A percentile compares a stretch with the other conserved stretches of the same genome.
Conservation (phyloP, 306 rosid genomes). For the Ammopiptanthus mongolicus region DNA sequence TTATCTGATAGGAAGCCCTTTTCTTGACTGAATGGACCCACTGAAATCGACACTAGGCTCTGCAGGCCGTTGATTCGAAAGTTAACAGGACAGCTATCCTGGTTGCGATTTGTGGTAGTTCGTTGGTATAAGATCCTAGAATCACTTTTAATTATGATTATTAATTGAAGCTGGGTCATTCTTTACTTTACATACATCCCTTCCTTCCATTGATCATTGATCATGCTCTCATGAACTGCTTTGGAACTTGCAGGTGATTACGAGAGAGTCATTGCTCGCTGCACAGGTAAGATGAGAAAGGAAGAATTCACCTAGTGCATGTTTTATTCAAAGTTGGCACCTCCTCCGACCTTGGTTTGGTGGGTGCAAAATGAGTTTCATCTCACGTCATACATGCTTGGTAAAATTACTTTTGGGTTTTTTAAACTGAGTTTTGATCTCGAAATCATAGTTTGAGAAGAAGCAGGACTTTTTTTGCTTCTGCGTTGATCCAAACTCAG, state of each 20-base stretch:
- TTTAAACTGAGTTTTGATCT: too few relatives aligned
- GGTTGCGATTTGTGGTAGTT: neutral
- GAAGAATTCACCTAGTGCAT: neutral
- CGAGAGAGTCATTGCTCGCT: constrained; percentile 59
- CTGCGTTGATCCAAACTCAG: too few relatives aligned
- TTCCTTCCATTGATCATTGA: constrained; percentile 5
- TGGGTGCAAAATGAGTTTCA: too few relatives aligned
- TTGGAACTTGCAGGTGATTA: constrained; percentile 60
- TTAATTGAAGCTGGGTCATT: neutral
- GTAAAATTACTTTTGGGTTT: too few relatives aligned
- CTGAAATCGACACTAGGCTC: neutral
- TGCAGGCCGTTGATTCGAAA: neutral
- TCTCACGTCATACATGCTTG: too few relatives aligned
- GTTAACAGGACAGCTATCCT: neutral
- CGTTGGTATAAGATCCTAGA: neutral
- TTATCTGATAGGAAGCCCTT: neutral
- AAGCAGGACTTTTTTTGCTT: neutral
- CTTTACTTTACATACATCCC: neutral
- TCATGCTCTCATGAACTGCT: neutral
- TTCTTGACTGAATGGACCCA: neutral
- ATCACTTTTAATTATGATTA: neutral
- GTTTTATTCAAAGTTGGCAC: too few relatives aligned
- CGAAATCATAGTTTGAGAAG: too few relatives aligned
- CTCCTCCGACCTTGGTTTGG: too few relatives aligned
- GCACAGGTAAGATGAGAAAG: constrained; percentile 62